A percentile compares a stretch with the other conserved stretches of the same genome.
Evolutionary conservation across 345 rosid genomes (phyloP).

Genomic region (Arabidopsis suecica): DNA sequence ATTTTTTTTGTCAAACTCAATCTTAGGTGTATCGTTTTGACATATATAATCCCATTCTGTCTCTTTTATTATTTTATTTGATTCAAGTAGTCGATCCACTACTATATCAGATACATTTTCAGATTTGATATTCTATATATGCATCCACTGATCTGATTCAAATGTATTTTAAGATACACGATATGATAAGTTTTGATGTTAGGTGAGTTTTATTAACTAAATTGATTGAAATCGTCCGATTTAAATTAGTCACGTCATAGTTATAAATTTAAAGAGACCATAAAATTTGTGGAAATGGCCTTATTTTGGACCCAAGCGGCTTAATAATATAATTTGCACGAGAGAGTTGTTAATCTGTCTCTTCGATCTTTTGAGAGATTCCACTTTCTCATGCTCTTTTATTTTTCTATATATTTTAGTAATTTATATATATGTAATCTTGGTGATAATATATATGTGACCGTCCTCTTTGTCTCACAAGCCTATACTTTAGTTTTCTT

Average conservation of each 20-base stretch:
- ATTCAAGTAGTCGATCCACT: slow-evolving; percentile 37
- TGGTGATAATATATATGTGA: slow-evolving; percentile 24
- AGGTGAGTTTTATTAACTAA: slow-evolving; percentile 37
- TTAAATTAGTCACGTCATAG: slow-evolving; percentile 39
- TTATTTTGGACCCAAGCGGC: slow-evolving; percentile 37
- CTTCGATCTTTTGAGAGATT: slow-evolving; percentile 48
- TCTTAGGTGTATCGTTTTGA: slow-evolving; percentile 42
- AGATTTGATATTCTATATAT: slow-evolving; percentile 21
- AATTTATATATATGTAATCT: neutral
- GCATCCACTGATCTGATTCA: slow-evolving; percentile 34
- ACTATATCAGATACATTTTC: slow-evolving; percentile 25
- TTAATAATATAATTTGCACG: slow-evolving; percentile 38
- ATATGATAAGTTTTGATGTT: slow-evolving; percentile 28
- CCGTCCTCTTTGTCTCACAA: slow-evolving; percentile 36
- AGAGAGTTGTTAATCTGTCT: slow-evolving; percentile 50
- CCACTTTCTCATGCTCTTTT: slow-evolving; percentile 45
- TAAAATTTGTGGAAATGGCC: slow-evolving; percentile 31
- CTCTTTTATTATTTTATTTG: neutral
- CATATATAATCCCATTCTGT: slow-evolving; percentile 45
- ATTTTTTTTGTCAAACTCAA: slow-evolving; percentile 37
- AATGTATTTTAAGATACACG: slow-evolving; percentile 22
- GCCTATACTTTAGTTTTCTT: neutral
- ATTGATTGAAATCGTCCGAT: slow-evolving; percentile 10
- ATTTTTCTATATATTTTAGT: neutral
- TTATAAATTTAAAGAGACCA: slow-evolving; percentile 25